These are phyloP conservation scores for Vitis rotundifolia DNA, from an alignment of 164 flowering plant species.

Conservation along the genomic window DNA sequence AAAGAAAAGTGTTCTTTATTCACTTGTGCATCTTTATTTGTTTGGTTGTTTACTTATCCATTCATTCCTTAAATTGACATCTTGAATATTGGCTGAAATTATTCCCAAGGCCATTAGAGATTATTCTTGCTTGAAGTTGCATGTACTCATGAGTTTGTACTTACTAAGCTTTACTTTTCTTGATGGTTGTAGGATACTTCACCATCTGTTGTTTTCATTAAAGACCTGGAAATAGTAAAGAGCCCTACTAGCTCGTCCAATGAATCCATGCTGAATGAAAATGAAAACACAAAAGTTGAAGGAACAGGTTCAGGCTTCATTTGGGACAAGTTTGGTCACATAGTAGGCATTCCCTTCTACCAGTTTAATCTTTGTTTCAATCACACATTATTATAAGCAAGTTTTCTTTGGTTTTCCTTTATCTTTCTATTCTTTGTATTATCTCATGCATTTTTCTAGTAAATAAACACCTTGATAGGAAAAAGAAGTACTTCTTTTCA, in stretches of 20 bases:
- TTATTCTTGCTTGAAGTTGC: neutral
- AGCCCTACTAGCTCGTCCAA: constrained; percentile 28
- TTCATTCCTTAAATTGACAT: too few relatives aligned
- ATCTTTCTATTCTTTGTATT: neutral
- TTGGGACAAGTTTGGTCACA: constrained; percentile 93
- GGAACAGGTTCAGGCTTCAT: constrained; percentile 97
- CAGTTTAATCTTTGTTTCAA: neutral
- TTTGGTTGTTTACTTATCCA: too few relatives aligned
- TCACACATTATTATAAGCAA: neutral
- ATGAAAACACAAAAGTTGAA: constrained; percentile 69
- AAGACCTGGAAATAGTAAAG: constrained; percentile 59
- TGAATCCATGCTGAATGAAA: constrained; percentile 28
- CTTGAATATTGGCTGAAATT: neutral
- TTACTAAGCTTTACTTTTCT: neutral
- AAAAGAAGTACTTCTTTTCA: neutral
- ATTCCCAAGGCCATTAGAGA: neutral
- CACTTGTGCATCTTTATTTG: too few relatives aligned
- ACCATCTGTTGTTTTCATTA: constrained; percentile 75
- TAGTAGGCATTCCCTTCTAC: constrained; percentile 53
- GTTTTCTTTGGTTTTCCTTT: neutral
- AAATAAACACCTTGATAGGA: too few relatives aligned
- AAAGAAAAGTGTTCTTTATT: too few relatives aligned
- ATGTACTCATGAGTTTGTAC: neutral
- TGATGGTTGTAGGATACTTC: constrained; percentile 58
- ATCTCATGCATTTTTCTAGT: neutral